These are phyloP conservation scores for Luffa acutangula DNA, from an alignment of 306 rosid species.

Conservation along the genomic window DNA sequence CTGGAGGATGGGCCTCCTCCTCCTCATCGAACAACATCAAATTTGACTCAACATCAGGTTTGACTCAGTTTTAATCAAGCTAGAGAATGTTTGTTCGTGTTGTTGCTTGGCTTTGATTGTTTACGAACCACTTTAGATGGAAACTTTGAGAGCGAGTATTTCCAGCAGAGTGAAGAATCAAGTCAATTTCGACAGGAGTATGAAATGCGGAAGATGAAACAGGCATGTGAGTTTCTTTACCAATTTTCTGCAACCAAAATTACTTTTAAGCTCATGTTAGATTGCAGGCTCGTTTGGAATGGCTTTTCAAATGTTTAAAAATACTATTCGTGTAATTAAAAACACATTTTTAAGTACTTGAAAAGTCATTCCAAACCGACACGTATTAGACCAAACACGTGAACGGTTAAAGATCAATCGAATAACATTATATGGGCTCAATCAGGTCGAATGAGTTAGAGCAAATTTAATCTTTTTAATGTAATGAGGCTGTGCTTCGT, in stretches of 20 bases:
- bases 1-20: conserved; percentile 36
- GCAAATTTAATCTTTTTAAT: not conserved
- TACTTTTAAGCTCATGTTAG: not conserved
- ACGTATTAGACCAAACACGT: not conserved
- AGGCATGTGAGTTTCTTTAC: conserved; percentile 38
- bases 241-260: not conserved
- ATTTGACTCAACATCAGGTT: conserved; percentile 58
- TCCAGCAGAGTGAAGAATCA: conserved; percentile 58
- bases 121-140: conserved; percentile 25
- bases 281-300: too few relatives aligned
- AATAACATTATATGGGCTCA: not conserved
- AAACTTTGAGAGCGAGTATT: conserved; percentile 30
- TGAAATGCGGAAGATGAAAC: conserved; percentile 80
- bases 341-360: too few relatives aligned
- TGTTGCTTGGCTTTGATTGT: not conserved
- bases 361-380: too few relatives aligned
- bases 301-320: too few relatives aligned
- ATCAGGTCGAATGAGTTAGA: not conserved
- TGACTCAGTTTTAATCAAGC: not conserved
- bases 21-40: conserved; percentile 39
- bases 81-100: not conserved
- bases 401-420: not conserved
- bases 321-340: too few relatives aligned
- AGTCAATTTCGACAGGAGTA: conserved; percentile 62
- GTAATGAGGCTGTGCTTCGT: not conserved